Evolutionary conservation across 495 filamentous ascomycete species (phyloP), one percentile per base, ranked within the genome.

Genomic region (Neurospora sp.): DNA sequence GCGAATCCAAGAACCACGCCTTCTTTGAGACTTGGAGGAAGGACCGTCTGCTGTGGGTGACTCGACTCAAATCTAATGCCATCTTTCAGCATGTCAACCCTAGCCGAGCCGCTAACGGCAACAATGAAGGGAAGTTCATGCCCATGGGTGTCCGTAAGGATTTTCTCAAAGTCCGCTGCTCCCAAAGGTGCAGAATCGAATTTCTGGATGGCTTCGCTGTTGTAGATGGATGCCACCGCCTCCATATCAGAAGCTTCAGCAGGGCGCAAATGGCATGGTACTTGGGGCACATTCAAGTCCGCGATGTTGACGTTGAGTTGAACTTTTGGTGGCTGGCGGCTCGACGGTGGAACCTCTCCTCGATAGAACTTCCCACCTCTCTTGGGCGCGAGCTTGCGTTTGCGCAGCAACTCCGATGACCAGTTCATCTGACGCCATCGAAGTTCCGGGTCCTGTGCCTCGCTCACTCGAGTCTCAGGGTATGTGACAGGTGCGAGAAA

Each of bases 111-210:
- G 9, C 74, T 71, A 3, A 82, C 76, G 27, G 84, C 84, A 5
- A 84, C 83, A 5, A 86, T 44, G 66, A 86, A 85, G 0, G 84
- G 84, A 74, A 84, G 76, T 20, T 76, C 71, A 12, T 80, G 72
- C 6, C 62, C 16, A 20, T 70, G 37, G 23, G 77, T 70, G 10
- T 62, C 74, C 1, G 40, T 20, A 23, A 82, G 75, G 42, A 85
- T 78, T 1, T 41, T n/a, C 12, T 71, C 66, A 39, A 84, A 80
- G 2, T 77, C 74, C 0, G 71, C 60, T 0, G 71, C 12, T 0
- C 23, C 23, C 10, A 84, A 70, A 4, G 77, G 79, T 18, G 74
- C 14, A 4, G 78, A 79, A 75, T 85, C 83, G 4, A 74, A 54
- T 1, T 78, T 70, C 70, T 81, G 83, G 23, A 79, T 70, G 18